A percentile compares a stretch with the other conserved stretches of the same genome.
Evolutionary conservation across 768 basidiomycete genomes (phyloP).

Genomic region (Nidularia sp.): DNA sequence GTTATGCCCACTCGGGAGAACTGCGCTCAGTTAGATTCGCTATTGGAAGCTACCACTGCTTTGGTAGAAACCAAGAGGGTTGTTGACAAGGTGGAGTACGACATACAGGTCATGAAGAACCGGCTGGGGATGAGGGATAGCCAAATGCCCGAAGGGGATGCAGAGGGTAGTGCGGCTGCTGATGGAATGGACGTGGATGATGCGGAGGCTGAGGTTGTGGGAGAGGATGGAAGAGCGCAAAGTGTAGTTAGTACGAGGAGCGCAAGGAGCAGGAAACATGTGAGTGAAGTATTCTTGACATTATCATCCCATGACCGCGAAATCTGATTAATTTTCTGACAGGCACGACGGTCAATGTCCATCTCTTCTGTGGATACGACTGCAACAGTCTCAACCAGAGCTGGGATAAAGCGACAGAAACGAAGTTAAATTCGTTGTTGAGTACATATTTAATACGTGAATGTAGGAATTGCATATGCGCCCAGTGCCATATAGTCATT

Average conservation of each 20-base stretch:
- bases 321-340: slow-evolving; percentile 1
- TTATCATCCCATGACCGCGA: slow-evolving; percentile 2
- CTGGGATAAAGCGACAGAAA: slow-evolving; percentile 56
- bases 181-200: slow-evolving; percentile 29
- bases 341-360: slow-evolving; percentile 66
- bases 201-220: slow-evolving; percentile 30
- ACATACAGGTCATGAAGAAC: slow-evolving; percentile 67
- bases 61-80: slow-evolving; percentile 88
- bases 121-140: slow-evolving; percentile 52
- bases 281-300: slow-evolving; percentile 20
- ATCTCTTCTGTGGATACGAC: slow-evolving; percentile 74
- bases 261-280: slow-evolving; percentile 57
- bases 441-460: no score
- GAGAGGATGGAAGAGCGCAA: slow-evolving; percentile 54
- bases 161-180: slow-evolving; percentile 26
- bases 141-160: slow-evolving; percentile 29
- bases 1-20: slow-evolving; percentile 95
- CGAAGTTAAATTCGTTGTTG: slow-evolving; percentile 38
- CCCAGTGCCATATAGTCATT: no score
- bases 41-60: slow-evolving; percentile 67
- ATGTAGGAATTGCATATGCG: no score
- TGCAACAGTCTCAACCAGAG: slow-evolving; percentile 42
- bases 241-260: slow-evolving; percentile 62
- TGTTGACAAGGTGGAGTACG: slow-evolving; percentile 83
- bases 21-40: slow-evolving; percentile 62